These are phyloP conservation scores for Phytophthora agathidicida DNA, from an alignment of 352 stramenopile genomes.

Conservation along the genomic window DNA sequence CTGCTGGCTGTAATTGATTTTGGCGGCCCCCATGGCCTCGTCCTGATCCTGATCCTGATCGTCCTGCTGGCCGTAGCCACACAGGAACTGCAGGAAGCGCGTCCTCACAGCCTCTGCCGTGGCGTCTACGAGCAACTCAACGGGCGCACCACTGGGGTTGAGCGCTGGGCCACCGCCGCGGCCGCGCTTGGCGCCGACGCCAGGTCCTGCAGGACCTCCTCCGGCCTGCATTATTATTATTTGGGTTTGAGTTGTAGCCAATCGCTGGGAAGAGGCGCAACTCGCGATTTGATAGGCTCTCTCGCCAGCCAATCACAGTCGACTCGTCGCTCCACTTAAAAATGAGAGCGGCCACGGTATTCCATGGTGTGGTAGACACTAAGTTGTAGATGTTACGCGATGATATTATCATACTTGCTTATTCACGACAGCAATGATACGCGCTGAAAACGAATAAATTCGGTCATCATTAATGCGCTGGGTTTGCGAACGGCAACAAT, in stretches of 20 bases:
- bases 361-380: not conserved
- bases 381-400: conserved; percentile 1
- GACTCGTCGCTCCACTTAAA: too few species aligned
- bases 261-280: too few species aligned
- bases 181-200: conserved; percentile 44
- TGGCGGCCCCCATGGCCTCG: conserved; percentile 17
- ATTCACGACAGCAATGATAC: too few species aligned
- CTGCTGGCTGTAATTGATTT: conserved; percentile 86
- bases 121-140: conserved; percentile 68
- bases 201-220: not conserved
- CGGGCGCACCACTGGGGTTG: conserved; percentile 40
- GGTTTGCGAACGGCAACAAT: too few species aligned
- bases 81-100: conserved; percentile 86
- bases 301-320: too few species aligned
- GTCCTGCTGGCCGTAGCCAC: conserved; percentile 68
- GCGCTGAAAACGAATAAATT: too few species aligned
- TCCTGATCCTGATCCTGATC: conserved; percentile 20
- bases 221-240: conserved; percentile 18
- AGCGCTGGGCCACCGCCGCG: conserved; percentile 46
- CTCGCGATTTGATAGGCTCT: too few species aligned
- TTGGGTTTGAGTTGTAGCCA: too few species aligned
- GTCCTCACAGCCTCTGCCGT: conserved; percentile 85
- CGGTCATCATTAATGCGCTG: too few species aligned
- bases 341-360: too few species aligned
- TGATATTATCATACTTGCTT: too few species aligned